phyloP scores from a whole-genome alignment of 345 rosid species.

The Aurinia saxatilis region DNA sequence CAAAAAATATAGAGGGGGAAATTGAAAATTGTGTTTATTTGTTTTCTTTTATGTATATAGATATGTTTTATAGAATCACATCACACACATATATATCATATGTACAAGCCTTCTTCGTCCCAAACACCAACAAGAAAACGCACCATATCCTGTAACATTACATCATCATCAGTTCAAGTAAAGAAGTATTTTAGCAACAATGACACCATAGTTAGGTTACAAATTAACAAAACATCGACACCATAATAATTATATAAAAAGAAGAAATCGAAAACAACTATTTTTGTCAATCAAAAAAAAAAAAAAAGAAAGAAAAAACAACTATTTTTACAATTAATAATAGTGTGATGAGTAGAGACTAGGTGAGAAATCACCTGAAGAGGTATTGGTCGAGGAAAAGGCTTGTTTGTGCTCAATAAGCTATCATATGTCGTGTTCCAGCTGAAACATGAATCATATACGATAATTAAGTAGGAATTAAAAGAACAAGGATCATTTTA shows the following conservation, averaged over 20 bases:
- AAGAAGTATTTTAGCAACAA: neutral
- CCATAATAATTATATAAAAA: too few species aligned
- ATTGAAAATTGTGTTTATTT: neutral
- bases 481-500: neutral
- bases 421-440: conserved; percentile 15
- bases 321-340: neutral
- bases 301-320: neutral
- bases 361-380: conserved; percentile 17
- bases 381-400: conserved; percentile 17
- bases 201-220: too few species aligned
- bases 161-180: neutral
- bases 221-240: too few species aligned
- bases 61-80: neutral
- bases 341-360: neutral
- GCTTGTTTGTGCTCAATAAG: conserved; percentile 23
- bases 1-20: too few species aligned
- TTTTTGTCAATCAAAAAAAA: too few species aligned
- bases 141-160: conserved; percentile 20
- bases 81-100: neutral
- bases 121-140: conserved; percentile 22
- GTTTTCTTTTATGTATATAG: neutral
- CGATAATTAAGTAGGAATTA: neutral
- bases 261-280: too few species aligned
- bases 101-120: conserved; percentile 23
- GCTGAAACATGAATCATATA: neutral